Base-by-base conservation (phyloP, 169 alveolate genomes). In the Cryptosporidium parvum region DNA sequence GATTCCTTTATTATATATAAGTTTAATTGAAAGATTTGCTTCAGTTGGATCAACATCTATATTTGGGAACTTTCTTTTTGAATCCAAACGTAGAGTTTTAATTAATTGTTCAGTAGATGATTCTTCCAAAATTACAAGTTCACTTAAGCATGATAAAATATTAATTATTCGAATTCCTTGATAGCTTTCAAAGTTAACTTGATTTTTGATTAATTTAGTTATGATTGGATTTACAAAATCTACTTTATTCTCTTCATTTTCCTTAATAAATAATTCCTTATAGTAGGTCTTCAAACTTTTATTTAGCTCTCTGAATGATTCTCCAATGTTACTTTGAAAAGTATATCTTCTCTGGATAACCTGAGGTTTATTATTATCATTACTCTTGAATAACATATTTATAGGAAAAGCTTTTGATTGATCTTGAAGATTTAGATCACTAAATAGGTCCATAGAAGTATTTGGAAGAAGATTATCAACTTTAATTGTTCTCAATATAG, bases 41-140 rank as follows among this genome's bases (percentile, higher is more conserved):
- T 80, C 89, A 3, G 89, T 80, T 44, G 89, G 89, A 65, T 80
- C 89, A 26, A 80, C 75, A 80, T 65, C 89, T 61, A 80, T 65
- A 59, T 80, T 80, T 12, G 89, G 89, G 9, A 61, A 67, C 29
- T 18, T 80, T 31, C 44, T 80, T 31, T 80, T 59, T 26, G 89
- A 80, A 33, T 80, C 75, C 16, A 80, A 16, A n/a, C 45, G 56
- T 39, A 80, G 29, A 0, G 89, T 58, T n/a, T 56, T 59, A 65
- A 80, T 39, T 26, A 80, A 33, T 26, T 59, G 69, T 80, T 80
- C 75, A 3, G 75, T 80, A 16, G 53, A 42, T 0, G 48, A 16
- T 37, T 80, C 89, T 39, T 80, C 89, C n/a, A 80, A 29, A 16
- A 62, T 59, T 26, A 80, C 75, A 35, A 80, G 56, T 29, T 80